Conservation (phyloP, 106 monocot genomes). For the Xerophyta viscosa region DNA sequence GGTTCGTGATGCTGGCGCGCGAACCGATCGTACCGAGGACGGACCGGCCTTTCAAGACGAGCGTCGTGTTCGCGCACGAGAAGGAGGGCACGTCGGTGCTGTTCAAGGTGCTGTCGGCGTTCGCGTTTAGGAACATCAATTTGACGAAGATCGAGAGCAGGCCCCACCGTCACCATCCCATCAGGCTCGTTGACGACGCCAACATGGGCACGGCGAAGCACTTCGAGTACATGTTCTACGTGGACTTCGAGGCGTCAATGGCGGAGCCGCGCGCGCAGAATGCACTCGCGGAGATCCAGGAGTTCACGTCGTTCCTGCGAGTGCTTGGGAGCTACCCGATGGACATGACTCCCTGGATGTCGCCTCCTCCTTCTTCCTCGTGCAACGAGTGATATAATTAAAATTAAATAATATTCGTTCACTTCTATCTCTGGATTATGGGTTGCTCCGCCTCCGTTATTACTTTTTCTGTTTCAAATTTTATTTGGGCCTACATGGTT, state of each 20-base stretch:
- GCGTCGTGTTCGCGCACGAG: constrained; percentile 54
- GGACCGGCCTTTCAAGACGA: constrained; percentile 52
- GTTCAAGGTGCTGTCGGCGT: constrained; percentile 58
- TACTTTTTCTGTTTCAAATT: too few species aligned
- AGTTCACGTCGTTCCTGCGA: constrained; percentile 47
- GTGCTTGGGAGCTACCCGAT: constrained; percentile 53
- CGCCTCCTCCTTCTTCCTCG: background rate
- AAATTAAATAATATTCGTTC: too few species aligned
- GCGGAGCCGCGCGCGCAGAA: constrained; percentile 44
- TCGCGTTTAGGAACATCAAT: constrained; percentile 49
- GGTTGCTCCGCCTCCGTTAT: too few species aligned
- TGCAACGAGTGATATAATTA: too few species aligned
- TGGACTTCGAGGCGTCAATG: constrained; percentile 46
- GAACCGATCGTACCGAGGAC: constrained; percentile 43
- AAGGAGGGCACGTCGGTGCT: constrained; percentile 45
- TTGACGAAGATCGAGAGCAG: constrained; percentile 65
- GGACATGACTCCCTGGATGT: constrained; percentile 42
- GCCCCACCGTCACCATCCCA: constrained; percentile 44
- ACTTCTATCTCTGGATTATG: too few species aligned
- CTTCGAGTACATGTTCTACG: constrained; percentile 58
- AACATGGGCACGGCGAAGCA: constrained; percentile 46
- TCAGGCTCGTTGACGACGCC: constrained; percentile 44
- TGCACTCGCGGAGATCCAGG: constrained; percentile 51
- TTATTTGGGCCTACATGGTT: too few species aligned
- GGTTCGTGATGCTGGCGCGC: constrained; percentile 44